Base-by-base conservation (phyloP, 768 basidiomycete genomes). In the Crepidotus variabilis region DNA sequence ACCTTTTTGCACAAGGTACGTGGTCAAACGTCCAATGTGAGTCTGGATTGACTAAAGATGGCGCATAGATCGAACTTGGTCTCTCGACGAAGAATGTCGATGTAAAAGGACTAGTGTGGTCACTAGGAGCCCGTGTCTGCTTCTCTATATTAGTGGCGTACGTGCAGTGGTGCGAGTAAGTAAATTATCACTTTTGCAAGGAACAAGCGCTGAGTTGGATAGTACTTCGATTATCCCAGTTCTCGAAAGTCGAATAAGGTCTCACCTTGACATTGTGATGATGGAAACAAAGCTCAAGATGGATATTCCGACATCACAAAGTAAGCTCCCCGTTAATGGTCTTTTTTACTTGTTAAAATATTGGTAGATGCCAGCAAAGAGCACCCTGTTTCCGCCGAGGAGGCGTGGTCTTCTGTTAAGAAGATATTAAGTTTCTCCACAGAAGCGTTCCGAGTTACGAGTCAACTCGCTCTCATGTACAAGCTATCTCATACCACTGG, bases 391-490 rank as follows among this genome's bases (percentile, higher is more conserved):
- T 43, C 39, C 39, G 13, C 39, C 39, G 39, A 43, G 13, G 39
- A 43, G 39, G 39, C 18, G 39, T 43, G 39, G 39, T 14, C 14
- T 43, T 14, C 39, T 5, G 39, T 43, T 14, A 43, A 43, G 39
- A 43, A 43, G 14, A 20, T 43, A 14, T 20, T 43, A 14, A 11
- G 18, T 11, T 43, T 43, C 13, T 16, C 18, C 39, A 43, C 39
- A 16, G 39, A 43, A 43, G 39, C 5, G 13, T 43, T 43, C 18
- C 39, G 39, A 14, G 14, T 43, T 20, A 11, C 39, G 4, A 43
- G 39, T 43, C 71, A 77, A 39, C 53, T 74, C 14, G 35, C 63
- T 0, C 63, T 75, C 18, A 72, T 76, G 16, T 50, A 66, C 16
- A 63, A 72, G 22, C 50, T 67, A 2, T 69, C 74, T 0, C 57